These are phyloP conservation scores for Capsicum chinense DNA, from an alignment of 257 asterid genomes.

Conservation along the genomic window DNA sequence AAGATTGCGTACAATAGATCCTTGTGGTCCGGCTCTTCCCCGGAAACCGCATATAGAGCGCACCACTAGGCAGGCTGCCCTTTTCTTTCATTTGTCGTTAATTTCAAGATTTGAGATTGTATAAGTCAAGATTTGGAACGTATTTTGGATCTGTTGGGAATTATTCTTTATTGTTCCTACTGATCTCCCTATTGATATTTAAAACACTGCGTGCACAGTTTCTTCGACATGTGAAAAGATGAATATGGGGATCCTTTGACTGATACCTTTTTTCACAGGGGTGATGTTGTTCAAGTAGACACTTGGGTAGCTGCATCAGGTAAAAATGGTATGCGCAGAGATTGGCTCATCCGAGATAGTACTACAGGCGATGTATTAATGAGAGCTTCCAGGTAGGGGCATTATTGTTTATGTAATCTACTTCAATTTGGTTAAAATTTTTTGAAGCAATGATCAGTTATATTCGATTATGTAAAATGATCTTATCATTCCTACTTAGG, in stretches of 20 bases:
- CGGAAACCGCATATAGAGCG: too few species aligned
- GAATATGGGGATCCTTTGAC: constrained; percentile 25
- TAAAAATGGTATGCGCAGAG: constrained; percentile 98
- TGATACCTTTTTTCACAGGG: constrained; percentile 56
- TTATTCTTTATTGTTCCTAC: not conserved
- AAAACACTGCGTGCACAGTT: constrained; percentile 7
- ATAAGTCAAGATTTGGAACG: not conserved
- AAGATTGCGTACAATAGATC: too few species aligned
- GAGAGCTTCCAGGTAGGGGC: constrained; percentile 84
- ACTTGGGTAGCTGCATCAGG: constrained; percentile 98
- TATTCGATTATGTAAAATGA: not conserved
- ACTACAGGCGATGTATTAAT: constrained; percentile 77
- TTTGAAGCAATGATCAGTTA: not conserved
- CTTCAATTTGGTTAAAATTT: constrained; percentile 14
- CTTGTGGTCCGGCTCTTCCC: too few species aligned
- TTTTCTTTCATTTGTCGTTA: not conserved
- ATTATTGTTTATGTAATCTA: not conserved
- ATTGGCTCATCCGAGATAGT: constrained; percentile 89
- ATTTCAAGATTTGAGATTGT: not conserved
- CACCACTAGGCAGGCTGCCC: too few species aligned
- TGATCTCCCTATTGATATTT: constrained; percentile 6
- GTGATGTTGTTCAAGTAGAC: constrained; percentile 95
- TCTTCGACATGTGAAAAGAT: not conserved
- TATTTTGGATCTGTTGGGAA: not conserved
- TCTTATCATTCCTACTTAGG: not conserved